Evolutionary conservation across 1,284 basidiomycete species (phyloP).

Genomic region (Trametes hirsuta): DNA sequence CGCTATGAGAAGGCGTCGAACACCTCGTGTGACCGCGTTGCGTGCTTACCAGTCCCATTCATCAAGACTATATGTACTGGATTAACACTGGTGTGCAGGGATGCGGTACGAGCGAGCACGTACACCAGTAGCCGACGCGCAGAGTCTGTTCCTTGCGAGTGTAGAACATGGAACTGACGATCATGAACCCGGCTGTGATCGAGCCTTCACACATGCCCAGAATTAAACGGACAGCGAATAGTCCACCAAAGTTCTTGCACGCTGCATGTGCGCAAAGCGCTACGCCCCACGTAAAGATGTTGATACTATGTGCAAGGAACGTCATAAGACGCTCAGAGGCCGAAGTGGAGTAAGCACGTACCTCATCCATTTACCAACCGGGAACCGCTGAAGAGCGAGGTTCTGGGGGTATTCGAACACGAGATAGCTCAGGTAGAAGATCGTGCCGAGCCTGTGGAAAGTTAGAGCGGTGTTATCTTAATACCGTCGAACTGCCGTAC

Average conservation of each 20-base stretch:
- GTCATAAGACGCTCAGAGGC: background rate
- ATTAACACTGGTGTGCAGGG: background rate
- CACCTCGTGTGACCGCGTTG: no score
- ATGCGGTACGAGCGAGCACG: conserved; percentile 30
- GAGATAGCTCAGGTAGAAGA: conserved; percentile 72
- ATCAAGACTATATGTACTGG: conserved; percentile 24
- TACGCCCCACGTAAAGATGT: conserved; percentile 72
- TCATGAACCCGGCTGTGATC: conserved; percentile 78
- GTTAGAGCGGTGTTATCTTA: background rate
- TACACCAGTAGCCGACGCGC: conserved; percentile 80
- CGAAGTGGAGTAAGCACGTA: conserved; percentile 20
- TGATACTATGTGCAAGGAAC: conserved; percentile 45
- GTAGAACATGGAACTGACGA: conserved; percentile 81
- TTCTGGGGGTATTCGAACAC: conserved; percentile 76
- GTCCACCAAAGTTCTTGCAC: conserved; percentile 70
- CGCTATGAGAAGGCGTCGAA: background rate
- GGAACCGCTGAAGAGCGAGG: conserved; percentile 74
- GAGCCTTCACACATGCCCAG: conserved; percentile 80
- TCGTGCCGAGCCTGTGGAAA: conserved; percentile 63
- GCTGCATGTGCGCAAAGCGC: conserved; percentile 69
- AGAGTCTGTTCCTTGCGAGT: conserved; percentile 73
- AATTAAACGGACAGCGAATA: conserved; percentile 67
- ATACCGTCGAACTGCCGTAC: conserved; percentile 13
- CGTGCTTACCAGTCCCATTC: conserved; percentile 31
- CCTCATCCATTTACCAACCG: conserved; percentile 85